These are phyloP conservation scores for Gloeopeniophorella convolvens DNA, from an alignment of 768 basidiomycete species.

Conservation along the genomic window DNA sequence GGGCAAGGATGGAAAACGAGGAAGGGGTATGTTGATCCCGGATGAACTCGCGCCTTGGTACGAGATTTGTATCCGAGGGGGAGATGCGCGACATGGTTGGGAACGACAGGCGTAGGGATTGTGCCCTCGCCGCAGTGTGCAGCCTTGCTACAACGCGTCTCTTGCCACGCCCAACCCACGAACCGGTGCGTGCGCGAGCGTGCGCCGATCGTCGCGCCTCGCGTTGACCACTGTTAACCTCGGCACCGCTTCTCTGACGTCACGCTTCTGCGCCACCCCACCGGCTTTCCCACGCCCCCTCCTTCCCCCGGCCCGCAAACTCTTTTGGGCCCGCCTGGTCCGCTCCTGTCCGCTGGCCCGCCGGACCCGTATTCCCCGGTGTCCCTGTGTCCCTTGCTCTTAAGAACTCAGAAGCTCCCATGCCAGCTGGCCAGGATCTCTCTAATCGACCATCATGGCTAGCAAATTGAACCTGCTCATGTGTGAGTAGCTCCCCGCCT, in stretches of 20 bases:
- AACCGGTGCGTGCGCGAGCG: conserved; percentile 2
- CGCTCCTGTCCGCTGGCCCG: too few species aligned
- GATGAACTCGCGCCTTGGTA: conserved; percentile 68
- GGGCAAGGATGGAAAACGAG: conserved; percentile 63
- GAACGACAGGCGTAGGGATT: conserved; percentile 17
- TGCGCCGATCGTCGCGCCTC: too few species aligned
- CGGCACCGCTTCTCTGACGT: too few species aligned
- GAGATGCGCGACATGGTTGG: conserved; percentile 19
- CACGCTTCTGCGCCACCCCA: too few species aligned
- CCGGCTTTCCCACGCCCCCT: too few species aligned
- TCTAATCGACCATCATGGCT: background rate
- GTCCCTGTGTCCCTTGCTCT: too few species aligned
- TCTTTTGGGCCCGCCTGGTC: too few species aligned
- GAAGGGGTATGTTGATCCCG: conserved; percentile 49
- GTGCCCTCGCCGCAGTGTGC: conserved; percentile 17
- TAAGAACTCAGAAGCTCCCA: conserved; percentile 39
- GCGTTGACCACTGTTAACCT: too few species aligned
- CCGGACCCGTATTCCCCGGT: too few species aligned
- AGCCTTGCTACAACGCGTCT: conserved; percentile 7
- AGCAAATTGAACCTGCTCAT: conserved; percentile 58
- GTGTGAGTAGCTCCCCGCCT: conserved; percentile 46
- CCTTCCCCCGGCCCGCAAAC: too few species aligned
- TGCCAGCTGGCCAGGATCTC: too few species aligned
- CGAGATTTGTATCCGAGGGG: conserved; percentile 45
- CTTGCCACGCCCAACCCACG: conserved; percentile 16